Evolutionary conservation across 2,329 filamentous ascomycete species (phyloP).

Genomic region (Chrysoporthe puriensis): DNA sequence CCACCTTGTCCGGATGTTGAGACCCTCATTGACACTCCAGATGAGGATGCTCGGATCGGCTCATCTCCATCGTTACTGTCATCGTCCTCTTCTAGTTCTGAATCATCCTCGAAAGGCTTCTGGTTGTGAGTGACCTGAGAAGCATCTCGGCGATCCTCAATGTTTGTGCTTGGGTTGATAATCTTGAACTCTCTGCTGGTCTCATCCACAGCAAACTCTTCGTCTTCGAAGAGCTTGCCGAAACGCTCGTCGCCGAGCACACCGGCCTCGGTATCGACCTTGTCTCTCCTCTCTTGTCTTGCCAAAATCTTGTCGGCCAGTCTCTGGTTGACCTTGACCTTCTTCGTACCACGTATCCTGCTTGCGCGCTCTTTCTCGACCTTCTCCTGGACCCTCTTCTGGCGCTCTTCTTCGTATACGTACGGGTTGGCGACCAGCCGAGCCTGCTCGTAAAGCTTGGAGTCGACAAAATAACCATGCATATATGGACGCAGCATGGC

Average conservation of each 20-base stretch:
- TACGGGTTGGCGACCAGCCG: conserved; percentile 91
- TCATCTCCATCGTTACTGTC: conserved; percentile 45
- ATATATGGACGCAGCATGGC: conserved; percentile 93
- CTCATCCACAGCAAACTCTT: conserved; percentile 92
- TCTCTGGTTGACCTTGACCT: conserved; percentile 94
- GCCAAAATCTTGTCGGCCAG: conserved; percentile 75
- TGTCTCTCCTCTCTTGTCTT: conserved; percentile 62
- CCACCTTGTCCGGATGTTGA: conserved; percentile 69
- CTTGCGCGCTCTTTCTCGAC: conserved; percentile 97
- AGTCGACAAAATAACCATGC: conserved; percentile 98
- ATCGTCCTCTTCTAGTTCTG: conserved; percentile 45
- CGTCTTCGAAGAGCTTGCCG: conserved; percentile 85
- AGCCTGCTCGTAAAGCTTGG: conserved; percentile 94
- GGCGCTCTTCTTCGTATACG: conserved; percentile 88
- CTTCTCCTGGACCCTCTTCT: conserved; percentile 90
- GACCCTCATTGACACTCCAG: conserved; percentile 63
- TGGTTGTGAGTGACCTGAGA: conserved; percentile 41
- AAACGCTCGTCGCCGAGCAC: conserved; percentile 87
- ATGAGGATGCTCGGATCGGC: conserved; percentile 38
- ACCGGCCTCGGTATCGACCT: conserved; percentile 62
- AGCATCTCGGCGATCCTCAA: conserved; percentile 40
- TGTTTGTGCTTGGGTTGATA: conserved; percentile 83
- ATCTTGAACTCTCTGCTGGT: conserved; percentile 82
- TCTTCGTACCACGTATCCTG: conserved; percentile 91
- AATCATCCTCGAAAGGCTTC: conserved; percentile 41